A percentile compares a stretch with the other conserved stretches of the same genome.
Conservation (phyloP, 495 filamentous ascomycete genomes). For the Symbiotaphrina buchneri region DNA sequence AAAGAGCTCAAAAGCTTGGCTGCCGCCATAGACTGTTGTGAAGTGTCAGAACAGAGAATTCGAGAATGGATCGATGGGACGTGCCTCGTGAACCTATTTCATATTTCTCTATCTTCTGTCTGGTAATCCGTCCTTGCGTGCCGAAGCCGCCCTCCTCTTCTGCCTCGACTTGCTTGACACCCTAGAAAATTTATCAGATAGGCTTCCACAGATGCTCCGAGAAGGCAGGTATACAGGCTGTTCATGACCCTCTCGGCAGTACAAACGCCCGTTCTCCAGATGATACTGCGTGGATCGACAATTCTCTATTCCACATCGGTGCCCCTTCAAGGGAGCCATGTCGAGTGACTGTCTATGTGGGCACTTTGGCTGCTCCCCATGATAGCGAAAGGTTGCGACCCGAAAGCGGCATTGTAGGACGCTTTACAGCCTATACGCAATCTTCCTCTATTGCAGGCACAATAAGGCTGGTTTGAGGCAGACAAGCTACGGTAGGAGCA, state of each 20-base stretch:
- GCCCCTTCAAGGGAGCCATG: conserved; percentile 33
- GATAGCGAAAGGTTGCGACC: too few relatives aligned
- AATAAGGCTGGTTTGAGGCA: too few relatives aligned
- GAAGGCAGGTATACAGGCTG: conserved; percentile 22
- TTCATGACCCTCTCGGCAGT: conserved; percentile 42
- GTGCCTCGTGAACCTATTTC: conserved; percentile 28
- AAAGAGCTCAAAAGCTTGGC: conserved; percentile 49
- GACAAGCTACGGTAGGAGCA: too few relatives aligned
- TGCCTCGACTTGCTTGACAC: conserved; percentile 29
- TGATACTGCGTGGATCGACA: conserved; percentile 38
- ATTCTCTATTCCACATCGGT: conserved; percentile 36
- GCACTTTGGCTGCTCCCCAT: too few relatives aligned
- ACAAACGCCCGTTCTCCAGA: conserved; percentile 40
- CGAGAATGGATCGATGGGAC: neutral
- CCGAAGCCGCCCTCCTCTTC: conserved; percentile 60
- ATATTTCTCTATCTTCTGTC: conserved; percentile 26
- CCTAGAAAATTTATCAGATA: conserved; percentile 12
- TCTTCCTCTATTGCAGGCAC: too few relatives aligned
- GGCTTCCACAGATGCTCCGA: conserved; percentile 11
- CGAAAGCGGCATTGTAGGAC: too few relatives aligned
- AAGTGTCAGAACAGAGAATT: conserved; percentile 6
- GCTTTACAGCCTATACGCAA: too few relatives aligned
- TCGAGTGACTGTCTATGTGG: too few relatives aligned
- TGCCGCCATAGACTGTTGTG: conserved; percentile 27
- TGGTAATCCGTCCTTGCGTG: conserved; percentile 32